Base-by-base conservation (phyloP, 345 rosid genomes). In the Murraya koenigii region DNA sequence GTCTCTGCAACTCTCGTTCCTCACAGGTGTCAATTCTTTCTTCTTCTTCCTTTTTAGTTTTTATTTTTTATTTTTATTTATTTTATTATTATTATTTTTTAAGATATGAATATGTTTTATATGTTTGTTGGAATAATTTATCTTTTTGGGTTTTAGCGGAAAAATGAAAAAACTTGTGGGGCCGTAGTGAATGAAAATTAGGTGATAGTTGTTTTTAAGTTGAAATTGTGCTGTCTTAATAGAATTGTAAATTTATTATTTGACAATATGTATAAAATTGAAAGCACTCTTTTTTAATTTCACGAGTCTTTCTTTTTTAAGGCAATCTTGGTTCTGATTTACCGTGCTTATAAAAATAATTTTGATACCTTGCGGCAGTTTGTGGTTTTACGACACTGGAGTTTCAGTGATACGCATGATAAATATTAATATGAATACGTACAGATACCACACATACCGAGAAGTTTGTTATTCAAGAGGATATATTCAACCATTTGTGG, bases 1-100 rank as follows among this genome's bases (percentile, higher is more conserved):
- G 88, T 86, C 75, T 82, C 91, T 36, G 94, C 97, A 39, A 86
- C 84, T 77, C 91, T 93, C 23, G 87, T 89, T 41, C 98, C 97
- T 79, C 94, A 92, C 87, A 92, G 97, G 97, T 89, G 67, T 30
- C 49, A 52, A 17, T 13, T 36, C 1, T 7, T 49, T 67, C 58
- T 58, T 76, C 35, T 49, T 22, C 3, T 23, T 38, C 4, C 15
- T 2, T 65, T 30, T 52, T n/a, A n/a, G n/a, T 20, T 5, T n/a
- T 38, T 7, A 8, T 2, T 65, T 30, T 52, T 10, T 25, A 2
- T 32, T 7, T 30, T 38, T 52, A 7, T n/a, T n/a, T n/a, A n/a
- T n/a, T n/a, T n/a, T n/a, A n/a, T n/a, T n/a, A n/a, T n/a, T n/a
- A n/a, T n/a, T n/a, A n/a, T n/a, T n/a, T n/a, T n/a, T n/a, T n/a